These are phyloP conservation scores for Calonectria naviculata DNA, from an alignment of 2,329 filamentous ascomycete species.

Conservation along the genomic window DNA sequence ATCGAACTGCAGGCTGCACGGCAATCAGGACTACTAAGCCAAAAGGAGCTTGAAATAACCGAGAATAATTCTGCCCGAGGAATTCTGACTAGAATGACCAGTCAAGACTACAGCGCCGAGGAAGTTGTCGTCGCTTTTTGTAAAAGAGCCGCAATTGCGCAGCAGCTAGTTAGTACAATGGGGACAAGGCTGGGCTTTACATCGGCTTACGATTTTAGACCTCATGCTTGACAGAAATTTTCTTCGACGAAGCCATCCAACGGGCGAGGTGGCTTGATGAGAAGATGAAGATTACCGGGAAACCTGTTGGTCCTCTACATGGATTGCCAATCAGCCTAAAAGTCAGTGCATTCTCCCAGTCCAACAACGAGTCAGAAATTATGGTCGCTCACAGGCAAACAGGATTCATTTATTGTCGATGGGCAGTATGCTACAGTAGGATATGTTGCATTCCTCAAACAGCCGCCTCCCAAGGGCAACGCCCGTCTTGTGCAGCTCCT, in stretches of 20 bases:
- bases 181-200: neutral
- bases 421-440: neutral
- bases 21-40: neutral
- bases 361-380: too few species aligned
- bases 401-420: neutral
- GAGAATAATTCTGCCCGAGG: constrained; percentile 50
- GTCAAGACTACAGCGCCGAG: constrained; percentile 44
- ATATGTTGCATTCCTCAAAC: neutral
- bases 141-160: constrained; percentile 42
- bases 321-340: neutral
- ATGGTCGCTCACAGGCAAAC: neutral
- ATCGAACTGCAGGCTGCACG: neutral
- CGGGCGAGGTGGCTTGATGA: neutral
- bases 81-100: constrained; percentile 49
- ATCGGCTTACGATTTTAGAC: constrained; percentile 15
- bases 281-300: neutral
- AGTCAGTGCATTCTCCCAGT: neutral
- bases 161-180: constrained; percentile 41
- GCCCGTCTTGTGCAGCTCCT: neutral
- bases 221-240: constrained; percentile 56
- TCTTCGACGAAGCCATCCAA: constrained; percentile 50
- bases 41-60: constrained; percentile 56
- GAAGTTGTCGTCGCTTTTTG: constrained; percentile 48
- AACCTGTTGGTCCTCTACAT: neutral
- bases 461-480: neutral